phyloP scores from a whole-genome alignment of 257 asterid genomes.

The Penstemon newberryi region DNA sequence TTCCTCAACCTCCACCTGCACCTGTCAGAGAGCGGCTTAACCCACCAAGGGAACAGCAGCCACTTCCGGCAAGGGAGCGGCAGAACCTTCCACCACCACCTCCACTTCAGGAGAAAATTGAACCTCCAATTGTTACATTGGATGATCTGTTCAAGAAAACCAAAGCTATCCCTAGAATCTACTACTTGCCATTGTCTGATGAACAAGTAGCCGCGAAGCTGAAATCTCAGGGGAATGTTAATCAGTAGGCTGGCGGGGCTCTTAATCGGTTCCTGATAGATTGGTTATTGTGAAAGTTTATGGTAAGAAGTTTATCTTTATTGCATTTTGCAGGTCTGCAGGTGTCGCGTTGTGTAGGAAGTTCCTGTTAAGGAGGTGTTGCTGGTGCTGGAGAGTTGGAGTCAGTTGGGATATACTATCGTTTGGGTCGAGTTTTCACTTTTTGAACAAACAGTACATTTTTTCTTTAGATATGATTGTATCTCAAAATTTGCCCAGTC shows the following conservation, averaged over 20 bases:
- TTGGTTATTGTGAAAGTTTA: conserved; percentile 43
- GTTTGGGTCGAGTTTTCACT: neutral
- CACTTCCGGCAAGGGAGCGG: conserved; percentile 55
- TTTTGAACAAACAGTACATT: neutral
- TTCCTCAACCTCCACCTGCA: conserved; percentile 49
- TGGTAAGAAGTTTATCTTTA: conserved; percentile 62
- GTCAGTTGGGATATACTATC: no score
- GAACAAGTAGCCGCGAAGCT: conserved; percentile 72
- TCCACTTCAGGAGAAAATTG: conserved; percentile 69
- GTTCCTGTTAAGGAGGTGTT: conserved; percentile 44
- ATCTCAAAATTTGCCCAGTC: neutral
- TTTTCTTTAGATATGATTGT: neutral
- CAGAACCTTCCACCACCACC: conserved; percentile 77
- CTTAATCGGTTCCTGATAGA: conserved; percentile 47
- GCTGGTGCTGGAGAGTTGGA: conserved; percentile 44
- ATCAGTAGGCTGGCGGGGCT: conserved; percentile 62
- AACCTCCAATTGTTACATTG: conserved; percentile 76
- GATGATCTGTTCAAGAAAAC: conserved; percentile 87
- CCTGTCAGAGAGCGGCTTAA: conserved; percentile 43
- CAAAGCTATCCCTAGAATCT: conserved; percentile 75
- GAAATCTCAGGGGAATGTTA: conserved; percentile 54
- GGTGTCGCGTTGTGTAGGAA: conserved; percentile 58
- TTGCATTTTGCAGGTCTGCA: conserved; percentile 95
- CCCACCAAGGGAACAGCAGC: conserved; percentile 44
- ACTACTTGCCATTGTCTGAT: conserved; percentile 77